Evolutionary conservation across 2,329 filamentous ascomycete genomes (phyloP), one percentile per base, ranked within the genome.

Genomic region (Paracoccidioides lutzii): DNA sequence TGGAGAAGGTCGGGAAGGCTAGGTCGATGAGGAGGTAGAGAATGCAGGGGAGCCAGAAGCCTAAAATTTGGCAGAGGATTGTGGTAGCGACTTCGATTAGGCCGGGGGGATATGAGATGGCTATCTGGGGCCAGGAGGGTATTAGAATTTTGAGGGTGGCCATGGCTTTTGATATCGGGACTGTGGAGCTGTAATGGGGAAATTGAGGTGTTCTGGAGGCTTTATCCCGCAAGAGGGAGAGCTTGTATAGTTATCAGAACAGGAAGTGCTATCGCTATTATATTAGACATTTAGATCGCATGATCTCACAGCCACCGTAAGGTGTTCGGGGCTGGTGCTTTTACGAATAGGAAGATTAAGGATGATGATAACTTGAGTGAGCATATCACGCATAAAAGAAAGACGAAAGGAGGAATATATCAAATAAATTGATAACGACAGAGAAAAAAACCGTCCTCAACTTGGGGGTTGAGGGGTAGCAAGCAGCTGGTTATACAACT

Each of bases 11-110:
- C 0, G 61, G 61, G 5, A 53, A 56, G 22, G 30, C 46, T 37
- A 55, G 43, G 50, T 62, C 60, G 22, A 62, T 52, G 40, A 43
- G 3, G 37, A 58, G 54, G 56, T 60, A 60, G 38, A 60, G 38
- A 12, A 57, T 46, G 33, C 54, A 56, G 8, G 59, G 60, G 28
- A 61, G 46, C 54, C 60, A 59, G 52, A 62, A 61, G 45, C 55
- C 52, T 35, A 59, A 15, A 3, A 78, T 62, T 56, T 76, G 73
- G 35, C 73, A 72, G 4, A 77, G 67, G n/a, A 76, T 66, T 5
- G 71, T 71, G 28, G 76, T 68, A 14, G 76, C 62, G 30, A 62
- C 54, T 46, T 62, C 61, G 15, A 62, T 54, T 5, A 52, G 44
- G 10, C 46, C 38, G 5, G 61, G 60, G 5, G 60, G 55, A 37